A percentile compares a stretch with the other conserved stretches of the same genome.
Evolutionary conservation across 768 basidiomycete species (phyloP).

Genomic region (Mrakia blollopis): DNA sequence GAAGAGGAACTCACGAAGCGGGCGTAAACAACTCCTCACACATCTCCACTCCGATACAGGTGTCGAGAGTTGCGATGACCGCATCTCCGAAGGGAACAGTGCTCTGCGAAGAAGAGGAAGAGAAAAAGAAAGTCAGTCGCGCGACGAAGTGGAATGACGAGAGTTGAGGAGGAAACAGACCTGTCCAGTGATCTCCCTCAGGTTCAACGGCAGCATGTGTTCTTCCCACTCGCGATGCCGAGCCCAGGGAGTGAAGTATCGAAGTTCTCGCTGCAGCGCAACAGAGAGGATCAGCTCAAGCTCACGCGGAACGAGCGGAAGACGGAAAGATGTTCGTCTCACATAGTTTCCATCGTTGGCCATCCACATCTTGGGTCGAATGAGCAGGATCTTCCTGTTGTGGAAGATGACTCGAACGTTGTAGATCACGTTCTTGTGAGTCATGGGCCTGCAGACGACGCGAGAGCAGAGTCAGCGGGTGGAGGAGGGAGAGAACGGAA

Average conservation of each 20-base stretch:
- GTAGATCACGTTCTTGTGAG: constrained; percentile 97
- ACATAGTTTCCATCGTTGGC: constrained; percentile 98
- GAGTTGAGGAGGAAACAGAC: constrained; percentile 46
- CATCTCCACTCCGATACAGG: constrained; percentile 91
- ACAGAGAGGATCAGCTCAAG: neutral
- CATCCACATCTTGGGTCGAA: constrained; percentile 99
- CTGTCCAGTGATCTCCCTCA: constrained; percentile 82
- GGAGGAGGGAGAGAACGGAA: neutral
- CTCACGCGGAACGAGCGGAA: neutral
- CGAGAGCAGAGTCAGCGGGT: constrained; percentile 8
- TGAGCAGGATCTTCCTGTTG: constrained; percentile 79
- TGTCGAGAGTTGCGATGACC: constrained; percentile 86
- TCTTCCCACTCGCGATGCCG: constrained; percentile 87
- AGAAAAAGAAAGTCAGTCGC: constrained; percentile 13
- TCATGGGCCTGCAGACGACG: constrained; percentile 66
- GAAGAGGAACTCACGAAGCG: constrained; percentile 59
- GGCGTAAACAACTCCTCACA: constrained; percentile 99
- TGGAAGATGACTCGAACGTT: constrained; percentile 90
- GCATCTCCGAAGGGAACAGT: constrained; percentile 96
- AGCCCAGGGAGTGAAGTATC: constrained; percentile 86
- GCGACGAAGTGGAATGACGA: neutral
- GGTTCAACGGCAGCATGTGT: constrained; percentile 82
- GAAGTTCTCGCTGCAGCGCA: constrained; percentile 41
- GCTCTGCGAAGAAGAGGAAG: constrained; percentile 48
- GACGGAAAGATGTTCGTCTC: constrained; percentile 43